Evolutionary conservation across 306 rosid genomes (phyloP).

Genomic region (Begonia fuchsioides): DNA sequence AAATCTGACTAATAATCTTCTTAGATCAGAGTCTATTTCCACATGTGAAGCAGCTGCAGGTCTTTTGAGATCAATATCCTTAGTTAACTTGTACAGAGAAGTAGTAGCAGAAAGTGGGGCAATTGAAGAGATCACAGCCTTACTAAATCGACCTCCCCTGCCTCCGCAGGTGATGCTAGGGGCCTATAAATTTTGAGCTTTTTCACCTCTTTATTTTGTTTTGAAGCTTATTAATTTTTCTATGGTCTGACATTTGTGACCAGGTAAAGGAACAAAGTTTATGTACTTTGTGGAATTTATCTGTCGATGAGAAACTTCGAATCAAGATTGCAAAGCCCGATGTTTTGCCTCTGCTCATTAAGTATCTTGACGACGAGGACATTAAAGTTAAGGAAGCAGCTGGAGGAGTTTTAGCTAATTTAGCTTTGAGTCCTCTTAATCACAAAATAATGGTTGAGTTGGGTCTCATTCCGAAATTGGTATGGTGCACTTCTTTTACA

Average conservation of each 20-base stretch:
- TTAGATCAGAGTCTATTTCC: slow-evolving; percentile 51
- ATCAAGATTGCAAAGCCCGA: slow-evolving; percentile 39
- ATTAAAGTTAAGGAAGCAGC: slow-evolving; percentile 70
- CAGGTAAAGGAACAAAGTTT: slow-evolving; percentile 84
- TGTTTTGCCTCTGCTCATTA: slow-evolving; percentile 38
- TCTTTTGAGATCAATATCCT: slow-evolving; percentile 58
- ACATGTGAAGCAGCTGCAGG: slow-evolving; percentile 92
- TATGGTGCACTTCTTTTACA: slow-evolving; percentile 5
- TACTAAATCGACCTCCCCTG: slow-evolving; percentile 46
- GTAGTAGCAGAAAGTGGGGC: slow-evolving; percentile 74
- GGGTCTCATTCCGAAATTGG: slow-evolving; percentile 76
- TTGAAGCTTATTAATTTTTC: slow-evolving; percentile 19
- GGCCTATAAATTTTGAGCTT: slow-evolving; percentile 5
- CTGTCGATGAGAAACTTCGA: slow-evolving; percentile 64
- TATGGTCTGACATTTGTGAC: slow-evolving; percentile 12
- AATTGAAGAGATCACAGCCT: slow-evolving; percentile 62
- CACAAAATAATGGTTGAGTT: slow-evolving; percentile 64
- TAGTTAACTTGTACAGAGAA: slow-evolving; percentile 49
- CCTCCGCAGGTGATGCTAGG: slow-evolving; percentile 44
- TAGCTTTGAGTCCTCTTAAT: slow-evolving; percentile 46
- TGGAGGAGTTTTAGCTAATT: slow-evolving; percentile 67
- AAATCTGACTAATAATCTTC: slow-evolving; percentile 59
- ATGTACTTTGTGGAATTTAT: slow-evolving; percentile 67
- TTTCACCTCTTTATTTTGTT: not conserved
- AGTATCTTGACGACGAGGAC: slow-evolving; percentile 63